phyloP scores from a whole-genome alignment of 148 eudicot genomes.

The Drosera capensis region DNA sequence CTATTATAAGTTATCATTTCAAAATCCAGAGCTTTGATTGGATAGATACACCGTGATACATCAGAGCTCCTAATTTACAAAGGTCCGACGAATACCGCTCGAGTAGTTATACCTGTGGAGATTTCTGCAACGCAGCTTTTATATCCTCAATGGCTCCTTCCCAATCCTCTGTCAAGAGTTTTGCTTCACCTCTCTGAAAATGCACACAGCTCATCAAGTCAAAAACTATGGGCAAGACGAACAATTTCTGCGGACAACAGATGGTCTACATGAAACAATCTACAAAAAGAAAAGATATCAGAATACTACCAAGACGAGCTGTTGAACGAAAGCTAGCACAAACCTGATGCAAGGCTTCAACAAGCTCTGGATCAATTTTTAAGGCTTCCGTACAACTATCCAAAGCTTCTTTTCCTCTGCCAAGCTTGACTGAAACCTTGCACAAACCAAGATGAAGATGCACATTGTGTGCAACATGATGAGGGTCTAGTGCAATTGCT shows the following conservation, averaged over 20 bases:
- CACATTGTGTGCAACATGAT: slow-evolving; percentile 68
- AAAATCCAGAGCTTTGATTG: too few species aligned
- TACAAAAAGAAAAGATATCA: too few species aligned
- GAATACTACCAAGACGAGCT: too few species aligned
- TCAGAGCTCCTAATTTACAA: too few species aligned
- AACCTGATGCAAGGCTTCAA: slow-evolving; percentile 77
- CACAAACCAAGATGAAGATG: slow-evolving; percentile 89
- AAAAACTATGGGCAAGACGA: too few species aligned
- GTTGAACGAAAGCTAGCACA: slow-evolving; percentile 4
- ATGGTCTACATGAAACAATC: too few species aligned
- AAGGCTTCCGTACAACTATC: slow-evolving; percentile 60
- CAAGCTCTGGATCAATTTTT: slow-evolving; percentile 61
- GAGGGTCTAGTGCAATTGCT: slow-evolving; percentile 77
- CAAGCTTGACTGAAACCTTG: slow-evolving; percentile 73
- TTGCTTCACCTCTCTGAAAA: slow-evolving; percentile 86
- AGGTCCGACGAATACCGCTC: too few species aligned
- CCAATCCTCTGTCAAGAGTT: slow-evolving; percentile 74
- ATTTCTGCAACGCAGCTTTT: slow-evolving; percentile 79
- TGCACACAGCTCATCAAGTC: slow-evolving; percentile 5
- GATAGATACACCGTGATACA: too few species aligned
- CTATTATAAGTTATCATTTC: too few species aligned
- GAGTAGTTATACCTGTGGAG: slow-evolving; percentile 51
- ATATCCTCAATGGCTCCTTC: slow-evolving; percentile 91
- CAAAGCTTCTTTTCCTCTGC: slow-evolving; percentile 83
- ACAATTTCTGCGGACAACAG: too few species aligned